Percentiles rank a stretch among this genome's conserved stretches.
phyloP scores from a whole-genome alignment of 768 basidiomycete species.

The Paxillus ammoniavirescens region DNA sequence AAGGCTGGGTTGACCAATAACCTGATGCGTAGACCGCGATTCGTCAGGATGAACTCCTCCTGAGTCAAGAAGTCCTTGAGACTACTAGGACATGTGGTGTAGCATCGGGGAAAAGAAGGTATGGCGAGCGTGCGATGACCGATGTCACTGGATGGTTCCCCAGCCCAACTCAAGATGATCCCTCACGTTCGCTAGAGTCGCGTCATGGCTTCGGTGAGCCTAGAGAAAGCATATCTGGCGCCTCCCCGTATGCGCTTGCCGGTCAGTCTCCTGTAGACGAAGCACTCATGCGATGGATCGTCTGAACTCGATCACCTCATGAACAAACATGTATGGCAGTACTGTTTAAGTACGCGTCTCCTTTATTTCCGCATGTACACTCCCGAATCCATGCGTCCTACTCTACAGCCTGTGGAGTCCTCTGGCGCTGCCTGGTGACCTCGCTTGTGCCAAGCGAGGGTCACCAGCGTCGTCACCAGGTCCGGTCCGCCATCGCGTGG shows the following conservation, averaged over 20 bases:
- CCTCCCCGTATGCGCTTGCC: slow-evolving; percentile 3
- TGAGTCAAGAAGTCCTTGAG: background rate
- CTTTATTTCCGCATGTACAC: background rate
- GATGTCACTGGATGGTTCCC: background rate
- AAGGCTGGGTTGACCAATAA: background rate
- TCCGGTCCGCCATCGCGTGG: slow-evolving; percentile 37
- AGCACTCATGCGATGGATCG: slow-evolving; percentile 59
- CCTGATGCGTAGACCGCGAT: background rate
- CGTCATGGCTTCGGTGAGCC: slow-evolving; percentile 5
- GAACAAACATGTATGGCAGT: slow-evolving; percentile 57
- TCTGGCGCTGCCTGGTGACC: too few relatives aligned
- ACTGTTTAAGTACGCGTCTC: slow-evolving; percentile 50
- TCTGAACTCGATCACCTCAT: slow-evolving; percentile 53
- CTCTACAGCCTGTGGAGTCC: background rate
- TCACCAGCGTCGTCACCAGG: slow-evolving; percentile 28
- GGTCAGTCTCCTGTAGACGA: slow-evolving; percentile 4
- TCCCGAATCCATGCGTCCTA: background rate
- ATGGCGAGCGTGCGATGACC: background rate
- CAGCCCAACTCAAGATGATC: slow-evolving; percentile 1
- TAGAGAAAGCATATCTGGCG: background rate
- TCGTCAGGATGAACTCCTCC: background rate
- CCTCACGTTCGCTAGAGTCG: background rate
- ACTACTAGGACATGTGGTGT: background rate
- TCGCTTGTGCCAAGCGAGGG: too few relatives aligned
- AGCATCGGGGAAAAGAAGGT: slow-evolving; percentile 1